Evolutionary conservation across 768 basidiomycete species (phyloP).

Genomic region (Tylopilus rubrobrunneus): DNA sequence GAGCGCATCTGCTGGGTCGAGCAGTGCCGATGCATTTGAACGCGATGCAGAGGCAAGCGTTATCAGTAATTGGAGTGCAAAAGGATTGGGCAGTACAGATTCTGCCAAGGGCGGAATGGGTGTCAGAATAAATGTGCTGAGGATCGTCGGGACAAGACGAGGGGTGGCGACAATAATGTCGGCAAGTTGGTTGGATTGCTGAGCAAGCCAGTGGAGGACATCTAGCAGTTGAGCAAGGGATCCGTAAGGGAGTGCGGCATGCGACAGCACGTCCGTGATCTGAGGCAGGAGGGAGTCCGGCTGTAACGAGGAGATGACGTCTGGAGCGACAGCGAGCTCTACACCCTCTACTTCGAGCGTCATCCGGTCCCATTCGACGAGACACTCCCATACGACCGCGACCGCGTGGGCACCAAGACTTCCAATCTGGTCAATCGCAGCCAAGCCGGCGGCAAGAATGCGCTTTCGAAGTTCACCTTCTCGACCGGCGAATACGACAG

Average conservation of each 20-base stretch:
- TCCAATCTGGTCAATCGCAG: conserved; percentile 62
- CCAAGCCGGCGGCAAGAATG: conserved; percentile 62
- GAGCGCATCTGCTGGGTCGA: conserved; percentile 57
- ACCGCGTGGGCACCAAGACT: conserved; percentile 64
- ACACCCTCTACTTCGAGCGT: conserved; percentile 35
- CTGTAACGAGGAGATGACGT: conserved; percentile 16
- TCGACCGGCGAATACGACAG: conserved; percentile 24
- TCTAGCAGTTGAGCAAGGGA: conserved; percentile 55
- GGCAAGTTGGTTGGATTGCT: conserved; percentile 53
- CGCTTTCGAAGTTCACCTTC: conserved; percentile 50
- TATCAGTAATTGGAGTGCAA: conserved; percentile 54
- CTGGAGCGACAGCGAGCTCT: conserved; percentile 35
- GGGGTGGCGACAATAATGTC: conserved; percentile 47
- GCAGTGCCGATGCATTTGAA: conserved; percentile 54
- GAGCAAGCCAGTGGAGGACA: conserved; percentile 58
- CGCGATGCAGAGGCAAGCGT: conserved; percentile 64
- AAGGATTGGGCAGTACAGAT: conserved; percentile 35
- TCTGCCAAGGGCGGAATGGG: conserved; percentile 41
- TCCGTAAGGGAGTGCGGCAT: conserved; percentile 43
- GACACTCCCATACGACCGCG: conserved; percentile 69
- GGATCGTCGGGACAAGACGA: conserved; percentile 47
- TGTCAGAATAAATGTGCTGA: conserved; percentile 56
- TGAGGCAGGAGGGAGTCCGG: conserved; percentile 50
- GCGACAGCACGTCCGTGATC: conserved; percentile 37
- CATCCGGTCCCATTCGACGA: conserved; percentile 59